phyloP scores from a whole-genome alignment of 805 yeast species.

The Hanseniaspora clermontiae region DNA sequence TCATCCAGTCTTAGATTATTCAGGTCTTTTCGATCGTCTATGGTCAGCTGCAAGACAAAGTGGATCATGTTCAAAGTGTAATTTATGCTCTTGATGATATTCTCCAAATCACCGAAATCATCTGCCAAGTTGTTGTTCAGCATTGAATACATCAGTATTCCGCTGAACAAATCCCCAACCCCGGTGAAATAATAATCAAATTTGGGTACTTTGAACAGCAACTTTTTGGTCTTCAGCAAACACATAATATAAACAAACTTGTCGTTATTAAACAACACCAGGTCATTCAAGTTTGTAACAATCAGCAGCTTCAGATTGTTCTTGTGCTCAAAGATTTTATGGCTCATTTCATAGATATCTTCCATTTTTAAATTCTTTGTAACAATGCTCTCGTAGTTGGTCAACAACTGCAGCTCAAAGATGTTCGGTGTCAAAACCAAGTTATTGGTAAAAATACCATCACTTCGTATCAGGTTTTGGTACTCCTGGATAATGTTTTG shows the following conservation, averaged over 20 bases:
- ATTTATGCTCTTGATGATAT: slow-evolving; percentile 16
- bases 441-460: slow-evolving; percentile 16
- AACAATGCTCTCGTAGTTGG: slow-evolving; percentile 3
- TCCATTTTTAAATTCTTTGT: slow-evolving; percentile 4
- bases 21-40: slow-evolving; percentile 17
- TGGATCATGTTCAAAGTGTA: slow-evolving; percentile 27
- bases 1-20: neutral
- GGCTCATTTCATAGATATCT: slow-evolving; percentile 5
- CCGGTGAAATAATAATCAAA: slow-evolving; percentile 83
- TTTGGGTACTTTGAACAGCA: slow-evolving; percentile 40
- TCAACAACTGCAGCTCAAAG: slow-evolving; percentile 66
- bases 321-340: neutral
- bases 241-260: neutral
- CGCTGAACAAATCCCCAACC: slow-evolving; percentile 85
- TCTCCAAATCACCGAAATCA: slow-evolving; percentile 14
- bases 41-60: slow-evolving; percentile 22
- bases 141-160: slow-evolving; percentile 56
- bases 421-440: slow-evolving; percentile 86
- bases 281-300: slow-evolving; percentile 8
- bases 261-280: neutral
- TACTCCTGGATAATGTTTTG: slow-evolving; percentile 49
- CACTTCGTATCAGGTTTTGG: slow-evolving; percentile 32
- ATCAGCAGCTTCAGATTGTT: slow-evolving; percentile 9
- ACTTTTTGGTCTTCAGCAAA: neutral
- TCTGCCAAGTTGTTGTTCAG: slow-evolving; percentile 20